phyloP scores from a whole-genome alignment of 495 filamentous ascomycete genomes.

The Neurospora tetrasperma region DNA sequence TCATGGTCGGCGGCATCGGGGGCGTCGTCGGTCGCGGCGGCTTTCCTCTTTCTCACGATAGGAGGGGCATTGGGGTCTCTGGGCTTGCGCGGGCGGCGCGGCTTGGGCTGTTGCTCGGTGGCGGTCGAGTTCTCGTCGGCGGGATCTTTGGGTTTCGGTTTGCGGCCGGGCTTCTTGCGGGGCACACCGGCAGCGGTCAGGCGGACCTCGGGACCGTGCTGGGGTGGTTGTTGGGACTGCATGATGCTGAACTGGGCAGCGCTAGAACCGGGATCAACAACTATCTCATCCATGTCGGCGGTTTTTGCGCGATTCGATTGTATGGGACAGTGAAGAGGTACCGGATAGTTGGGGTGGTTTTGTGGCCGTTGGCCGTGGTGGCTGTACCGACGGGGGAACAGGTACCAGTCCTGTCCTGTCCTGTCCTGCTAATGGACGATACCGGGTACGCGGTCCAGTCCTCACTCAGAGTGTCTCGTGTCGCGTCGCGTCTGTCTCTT shows the following conservation, averaged over 20 bases:
- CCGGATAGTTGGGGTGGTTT: neutral
- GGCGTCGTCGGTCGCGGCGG: conserved; percentile 25
- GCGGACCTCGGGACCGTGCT: conserved; percentile 16
- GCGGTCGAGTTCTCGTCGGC: conserved; percentile 33
- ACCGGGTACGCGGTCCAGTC: neutral
- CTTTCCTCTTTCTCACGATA: conserved; percentile 42
- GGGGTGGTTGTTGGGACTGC: conserved; percentile 17
- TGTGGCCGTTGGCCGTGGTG: neutral
- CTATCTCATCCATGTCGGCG: conserved; percentile 28
- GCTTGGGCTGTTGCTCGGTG: conserved; percentile 35
- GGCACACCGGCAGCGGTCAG: conserved; percentile 38
- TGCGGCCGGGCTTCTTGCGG: conserved; percentile 40
- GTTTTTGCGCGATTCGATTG: conserved; percentile 25
- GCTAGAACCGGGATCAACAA: conserved; percentile 25
- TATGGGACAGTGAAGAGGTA: neutral
- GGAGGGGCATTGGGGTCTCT: conserved; percentile 47
- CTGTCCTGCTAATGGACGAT: neutral
- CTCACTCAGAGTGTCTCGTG: neutral
- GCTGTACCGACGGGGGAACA: neutral
- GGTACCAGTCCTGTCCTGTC: neutral
- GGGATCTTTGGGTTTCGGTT: conserved; percentile 37
- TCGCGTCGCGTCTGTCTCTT: neutral
- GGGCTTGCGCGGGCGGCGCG: conserved; percentile 43
- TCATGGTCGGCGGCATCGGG: conserved; percentile 25
- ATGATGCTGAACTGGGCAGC: conserved; percentile 21